These are phyloP conservation scores for Linanthus parryae DNA, from an alignment of 148 eudicot genomes.

Conservation along the genomic window DNA sequence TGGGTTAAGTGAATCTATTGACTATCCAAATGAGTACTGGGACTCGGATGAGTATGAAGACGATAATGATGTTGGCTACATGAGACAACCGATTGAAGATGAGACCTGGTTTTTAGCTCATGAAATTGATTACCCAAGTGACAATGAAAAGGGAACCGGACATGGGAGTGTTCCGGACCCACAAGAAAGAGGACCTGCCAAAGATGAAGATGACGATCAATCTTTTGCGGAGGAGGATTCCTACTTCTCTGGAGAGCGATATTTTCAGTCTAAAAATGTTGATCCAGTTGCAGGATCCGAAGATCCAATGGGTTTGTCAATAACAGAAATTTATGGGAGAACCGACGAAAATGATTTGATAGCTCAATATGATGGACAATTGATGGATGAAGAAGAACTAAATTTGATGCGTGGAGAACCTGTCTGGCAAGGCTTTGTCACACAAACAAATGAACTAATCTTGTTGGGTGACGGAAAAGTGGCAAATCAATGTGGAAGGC, in stretches of 20 bases:
- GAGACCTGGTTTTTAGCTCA: slow-evolving; percentile 99
- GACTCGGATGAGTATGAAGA: slow-evolving; percentile 99
- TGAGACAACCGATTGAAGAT: slow-evolving; percentile 98
- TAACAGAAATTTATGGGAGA: slow-evolving; percentile 57
- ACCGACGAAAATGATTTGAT: slow-evolving; percentile 53
- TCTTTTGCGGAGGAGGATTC: slow-evolving; percentile 98
- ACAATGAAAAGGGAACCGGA: slow-evolving; percentile 87
- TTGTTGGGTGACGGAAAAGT: slow-evolving; percentile 70
- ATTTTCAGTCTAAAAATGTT: slow-evolving; percentile 60
- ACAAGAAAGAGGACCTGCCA: slow-evolving; percentile 59
- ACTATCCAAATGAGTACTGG: slow-evolving; percentile 93
- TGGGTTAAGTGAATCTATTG: slow-evolving; percentile 93
- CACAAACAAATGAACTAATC: slow-evolving; percentile 75
- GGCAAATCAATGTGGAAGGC: slow-evolving; percentile 50
- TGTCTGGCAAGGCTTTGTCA: slow-evolving; percentile 94
- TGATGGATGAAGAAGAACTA: slow-evolving; percentile 87
- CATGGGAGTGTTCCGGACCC: slow-evolving; percentile 73
- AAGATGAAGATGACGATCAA: slow-evolving; percentile 88
- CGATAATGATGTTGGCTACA: slow-evolving; percentile 98
- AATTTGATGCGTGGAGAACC: slow-evolving; percentile 87
- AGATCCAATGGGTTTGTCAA: slow-evolving; percentile 66
- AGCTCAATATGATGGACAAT: slow-evolving; percentile 79
- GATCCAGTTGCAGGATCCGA: slow-evolving; percentile 52
- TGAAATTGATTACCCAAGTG: slow-evolving; percentile 98
- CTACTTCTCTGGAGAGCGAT: slow-evolving; percentile 76